Conservation (phyloP, 2,329 filamentous ascomycete genomes). For the Didymella segeticola region DNA sequence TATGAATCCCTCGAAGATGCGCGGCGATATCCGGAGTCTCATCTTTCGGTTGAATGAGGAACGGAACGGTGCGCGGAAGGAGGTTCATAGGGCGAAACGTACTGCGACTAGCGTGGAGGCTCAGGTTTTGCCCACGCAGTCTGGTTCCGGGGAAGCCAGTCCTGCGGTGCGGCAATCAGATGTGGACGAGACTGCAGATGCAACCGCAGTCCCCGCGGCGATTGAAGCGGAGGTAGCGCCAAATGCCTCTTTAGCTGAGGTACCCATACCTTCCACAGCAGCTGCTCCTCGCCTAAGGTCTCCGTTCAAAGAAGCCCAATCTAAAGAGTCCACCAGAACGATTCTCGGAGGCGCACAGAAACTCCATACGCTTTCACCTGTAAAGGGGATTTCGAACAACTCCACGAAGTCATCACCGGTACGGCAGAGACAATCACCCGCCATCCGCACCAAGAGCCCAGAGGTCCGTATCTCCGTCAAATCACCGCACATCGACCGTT, state of each 20-base stretch:
- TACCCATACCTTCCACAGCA: neutral
- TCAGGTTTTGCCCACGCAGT: neutral
- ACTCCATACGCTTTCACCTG: neutral
- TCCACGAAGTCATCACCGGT: neutral
- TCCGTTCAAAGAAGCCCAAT: neutral
- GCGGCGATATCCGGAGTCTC: slow-evolving; percentile 69
- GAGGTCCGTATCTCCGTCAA: slow-evolving; percentile 5
- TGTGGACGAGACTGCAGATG: neutral
- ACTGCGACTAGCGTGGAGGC: neutral
- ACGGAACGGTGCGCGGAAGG: slow-evolving; percentile 20
- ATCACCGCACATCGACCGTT: neutral
- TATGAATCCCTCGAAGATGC: slow-evolving; percentile 64
- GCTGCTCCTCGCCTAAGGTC: neutral
- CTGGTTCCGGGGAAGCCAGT: neutral
- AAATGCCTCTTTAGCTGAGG: neutral
- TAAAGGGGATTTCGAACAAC: neutral
- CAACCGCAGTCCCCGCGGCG: neutral
- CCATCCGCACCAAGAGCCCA: neutral
- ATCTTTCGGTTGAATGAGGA: slow-evolving; percentile 69
- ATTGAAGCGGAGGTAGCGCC: neutral
- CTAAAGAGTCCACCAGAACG: neutral
- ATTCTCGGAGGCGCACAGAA: neutral
- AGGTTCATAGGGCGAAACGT: slow-evolving; percentile 22
- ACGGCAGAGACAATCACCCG: neutral
- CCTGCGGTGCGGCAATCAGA: neutral